Conservation (phyloP, 225 moss, liverwort and hornwort genomes). For the Ulota crispa region DNA sequence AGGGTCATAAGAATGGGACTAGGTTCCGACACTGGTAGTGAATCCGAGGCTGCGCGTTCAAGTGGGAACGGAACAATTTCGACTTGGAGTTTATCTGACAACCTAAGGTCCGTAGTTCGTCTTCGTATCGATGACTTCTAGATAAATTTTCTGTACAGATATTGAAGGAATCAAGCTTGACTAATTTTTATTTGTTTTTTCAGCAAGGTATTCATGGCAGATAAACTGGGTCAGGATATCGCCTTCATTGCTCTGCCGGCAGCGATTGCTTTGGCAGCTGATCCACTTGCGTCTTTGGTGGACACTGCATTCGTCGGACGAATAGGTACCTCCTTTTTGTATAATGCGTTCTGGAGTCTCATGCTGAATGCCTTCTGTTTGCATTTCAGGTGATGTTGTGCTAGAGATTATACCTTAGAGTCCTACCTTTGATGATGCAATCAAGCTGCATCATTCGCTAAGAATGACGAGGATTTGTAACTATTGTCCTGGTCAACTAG, state of each 20-base stretch:
- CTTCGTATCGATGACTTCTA: not conserved
- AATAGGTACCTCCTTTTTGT: slow-evolving; percentile 43
- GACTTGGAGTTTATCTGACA: slow-evolving; percentile 32
- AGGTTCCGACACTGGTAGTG: slow-evolving; percentile 18
- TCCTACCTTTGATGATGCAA: slow-evolving; percentile 4
- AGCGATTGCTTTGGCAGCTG: slow-evolving; percentile 49
- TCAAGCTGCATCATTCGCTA: not conserved
- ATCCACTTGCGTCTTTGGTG: slow-evolving; percentile 57
- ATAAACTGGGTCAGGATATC: slow-evolving; percentile 50
- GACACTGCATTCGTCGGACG: slow-evolving; percentile 54
- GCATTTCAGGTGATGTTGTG: not conserved
- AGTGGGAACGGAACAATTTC: slow-evolving; percentile 7
- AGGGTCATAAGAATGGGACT: slow-evolving; percentile 12
- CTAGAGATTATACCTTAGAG: not conserved
- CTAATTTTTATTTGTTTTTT: slow-evolving; percentile 3
- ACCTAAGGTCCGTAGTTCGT: slow-evolving; percentile 24
- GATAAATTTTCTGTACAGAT: not conserved
- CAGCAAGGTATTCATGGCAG: slow-evolving; percentile 50
- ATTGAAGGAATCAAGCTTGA: not conserved
- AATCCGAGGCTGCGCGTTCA: slow-evolving; percentile 16
- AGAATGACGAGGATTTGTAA: not conserved
- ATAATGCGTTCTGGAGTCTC: not conserved
- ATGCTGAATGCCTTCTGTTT: slow-evolving; percentile 1
- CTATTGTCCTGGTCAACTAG: not conserved
- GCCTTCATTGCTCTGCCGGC: slow-evolving; percentile 43